These are phyloP conservation scores for Talaromyces rugulosus DNA, from an alignment of 2,329 filamentous ascomycete genomes.

Conservation along the genomic window DNA sequence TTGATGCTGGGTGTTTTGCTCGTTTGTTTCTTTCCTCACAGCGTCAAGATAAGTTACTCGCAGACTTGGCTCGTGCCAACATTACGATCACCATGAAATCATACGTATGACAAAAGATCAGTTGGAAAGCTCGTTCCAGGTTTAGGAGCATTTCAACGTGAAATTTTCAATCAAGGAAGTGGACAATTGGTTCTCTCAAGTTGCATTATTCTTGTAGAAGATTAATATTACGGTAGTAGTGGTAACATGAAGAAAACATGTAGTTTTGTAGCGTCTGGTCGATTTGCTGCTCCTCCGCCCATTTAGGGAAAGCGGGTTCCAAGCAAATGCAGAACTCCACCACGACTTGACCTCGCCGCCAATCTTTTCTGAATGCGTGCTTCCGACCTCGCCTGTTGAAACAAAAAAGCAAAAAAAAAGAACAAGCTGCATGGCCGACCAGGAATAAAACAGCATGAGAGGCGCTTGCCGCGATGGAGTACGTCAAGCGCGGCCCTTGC, in stretches of 20 bases:
- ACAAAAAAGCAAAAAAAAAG: neutral
- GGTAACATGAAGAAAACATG: neutral
- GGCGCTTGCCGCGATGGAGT: conserved; percentile 33
- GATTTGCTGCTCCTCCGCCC: conserved; percentile 6
- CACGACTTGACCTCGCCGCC: neutral
- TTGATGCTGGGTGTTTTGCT: conserved; percentile 8
- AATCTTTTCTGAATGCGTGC: neutral
- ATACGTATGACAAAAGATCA: conserved; percentile 26
- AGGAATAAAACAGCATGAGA: conserved; percentile 7
- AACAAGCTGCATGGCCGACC: neutral
- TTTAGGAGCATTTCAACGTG: conserved; percentile 5
- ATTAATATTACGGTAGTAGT: neutral
- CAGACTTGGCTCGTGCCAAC: conserved; percentile 30
- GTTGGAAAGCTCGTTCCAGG: conserved; percentile 13
- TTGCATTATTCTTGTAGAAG: neutral
- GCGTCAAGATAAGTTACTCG: conserved; percentile 16
- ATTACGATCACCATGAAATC: conserved; percentile 28
- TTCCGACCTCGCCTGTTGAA: neutral
- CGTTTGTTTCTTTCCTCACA: conserved; percentile 10
- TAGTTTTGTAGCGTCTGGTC: neutral
- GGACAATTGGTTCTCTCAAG: neutral
- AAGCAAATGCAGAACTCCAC: neutral
- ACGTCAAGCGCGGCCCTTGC: conserved; percentile 46
- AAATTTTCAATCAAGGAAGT: conserved; percentile 12
- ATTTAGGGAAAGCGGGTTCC: conserved; percentile 12